phyloP scores from a whole-genome alignment of 495 filamentous ascomycete species.

The Daldinia grandis region DNA sequence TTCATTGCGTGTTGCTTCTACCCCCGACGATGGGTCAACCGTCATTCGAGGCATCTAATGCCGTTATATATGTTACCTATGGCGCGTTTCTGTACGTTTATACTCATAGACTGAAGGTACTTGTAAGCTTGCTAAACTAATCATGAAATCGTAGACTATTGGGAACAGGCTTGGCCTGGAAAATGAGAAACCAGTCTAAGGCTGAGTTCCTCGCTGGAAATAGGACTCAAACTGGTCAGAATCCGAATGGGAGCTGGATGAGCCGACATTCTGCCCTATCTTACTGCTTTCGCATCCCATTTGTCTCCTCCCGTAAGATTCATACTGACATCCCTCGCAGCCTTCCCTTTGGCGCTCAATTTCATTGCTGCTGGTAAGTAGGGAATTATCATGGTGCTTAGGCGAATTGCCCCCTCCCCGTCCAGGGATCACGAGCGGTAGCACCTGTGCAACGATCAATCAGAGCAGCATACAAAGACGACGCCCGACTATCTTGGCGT shows the following conservation, averaged over 20 bases:
- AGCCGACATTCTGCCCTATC: constrained; percentile 4
- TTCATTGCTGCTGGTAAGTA: constrained; percentile 88
- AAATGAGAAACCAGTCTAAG: constrained; percentile 72
- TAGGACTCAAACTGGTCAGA: constrained; percentile 79
- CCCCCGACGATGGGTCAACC: constrained; percentile 68
- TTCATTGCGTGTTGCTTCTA: background rate
- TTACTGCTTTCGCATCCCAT: constrained; percentile 9
- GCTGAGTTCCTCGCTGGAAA: constrained; percentile 73
- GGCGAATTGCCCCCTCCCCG: constrained; percentile 22
- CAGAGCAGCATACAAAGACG: background rate
- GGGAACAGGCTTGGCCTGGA: constrained; percentile 73
- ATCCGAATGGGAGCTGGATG: constrained; percentile 19
- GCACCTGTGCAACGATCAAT: constrained; percentile 33
- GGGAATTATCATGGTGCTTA: constrained; percentile 28
- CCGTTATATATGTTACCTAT: constrained; percentile 79
- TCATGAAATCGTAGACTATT: constrained; percentile 55
- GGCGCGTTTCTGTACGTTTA: constrained; percentile 68
- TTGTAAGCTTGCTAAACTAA: background rate
- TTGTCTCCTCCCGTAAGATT: constrained; percentile 3
- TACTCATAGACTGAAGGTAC: background rate
- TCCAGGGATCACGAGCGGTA: constrained; percentile 51
- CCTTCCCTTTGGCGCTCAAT: constrained; percentile 77
- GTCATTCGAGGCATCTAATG: constrained; percentile 74
- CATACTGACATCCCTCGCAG: constrained; percentile 52
- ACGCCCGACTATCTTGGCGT: background rate